Evolutionary conservation across 208 protist genomes (phyloP), one percentile per base, ranked within the genome.

Genomic region (Phytomonas francai): DNA sequence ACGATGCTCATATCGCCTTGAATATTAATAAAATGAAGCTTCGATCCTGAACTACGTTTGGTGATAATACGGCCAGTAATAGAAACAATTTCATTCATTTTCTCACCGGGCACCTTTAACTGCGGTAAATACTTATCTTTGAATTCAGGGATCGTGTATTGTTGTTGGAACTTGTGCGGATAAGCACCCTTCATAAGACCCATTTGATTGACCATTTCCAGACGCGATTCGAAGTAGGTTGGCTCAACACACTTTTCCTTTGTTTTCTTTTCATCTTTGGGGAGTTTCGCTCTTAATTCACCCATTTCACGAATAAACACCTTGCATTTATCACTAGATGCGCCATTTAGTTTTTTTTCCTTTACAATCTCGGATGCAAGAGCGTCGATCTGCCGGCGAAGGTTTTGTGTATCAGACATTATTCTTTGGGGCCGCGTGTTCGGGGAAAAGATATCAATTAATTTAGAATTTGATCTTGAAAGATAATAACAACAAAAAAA

Each of bases 21-120:
- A 9, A 99, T 77, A 29, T 97, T 95, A 60, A 98, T 94, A 80
- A 99, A 99, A 68, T 98, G 74, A 7, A 99, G 88, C 76, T 97
- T 98, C 16, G 82, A 75, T 28, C 98, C 97, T 0, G 84, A 86
- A 60, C 82, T 85, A 32, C 91, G 80, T 76, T 92, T 97, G 39
- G 63, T 77, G 16, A 92, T 73, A 51, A 97, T 78, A 65, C 94
- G 84, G 3, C 94, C 97, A 33, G 95, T 91, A 60, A 99, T 80
- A 12, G 82, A 83, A 8, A 98, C 89, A 0, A 72, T 71, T 56
- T 93, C 83, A 59, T 83, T 71, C 0, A 83, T 33, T 22, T 75
- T 73, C 12, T 81, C 39, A 27, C 87, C 81, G 16, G 80, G 83
- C 63, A 83, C 68, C 36, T 59, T 83, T 3, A 98, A 42, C 64